These are phyloP conservation scores for Chrysosporium keratinophilum DNA, from an alignment of 2,329 filamentous ascomycete species.

Conservation along the genomic window DNA sequence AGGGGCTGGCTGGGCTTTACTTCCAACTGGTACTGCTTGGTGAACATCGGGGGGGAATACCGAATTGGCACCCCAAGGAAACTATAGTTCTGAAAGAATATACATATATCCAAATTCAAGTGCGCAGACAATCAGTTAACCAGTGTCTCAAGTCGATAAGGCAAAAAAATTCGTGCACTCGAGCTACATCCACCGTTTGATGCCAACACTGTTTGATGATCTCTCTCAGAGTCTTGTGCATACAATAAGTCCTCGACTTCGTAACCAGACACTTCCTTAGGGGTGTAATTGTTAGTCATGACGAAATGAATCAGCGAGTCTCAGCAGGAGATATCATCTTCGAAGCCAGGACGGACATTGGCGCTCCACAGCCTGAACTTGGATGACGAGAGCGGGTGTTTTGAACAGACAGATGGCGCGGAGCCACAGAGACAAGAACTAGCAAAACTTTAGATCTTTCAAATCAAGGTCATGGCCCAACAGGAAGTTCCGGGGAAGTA, in stretches of 20 bases:
- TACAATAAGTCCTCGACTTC: conserved; percentile 14
- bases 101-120: too few species aligned
- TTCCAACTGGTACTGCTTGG: too few species aligned
- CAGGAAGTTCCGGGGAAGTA: conserved; percentile 33
- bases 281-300: conserved; percentile 15
- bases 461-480: conserved; percentile 29
- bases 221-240: too few species aligned
- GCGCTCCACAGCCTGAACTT: background rate
- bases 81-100: too few species aligned
- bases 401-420: conserved; percentile 14
- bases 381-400: conserved; percentile 17
- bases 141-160: too few species aligned
- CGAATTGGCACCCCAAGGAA: too few species aligned
- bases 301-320: conserved; percentile 19
- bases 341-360: conserved; percentile 12
- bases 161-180: background rate
- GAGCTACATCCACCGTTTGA: conserved; percentile 15
- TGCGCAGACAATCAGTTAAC: too few species aligned
- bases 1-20: too few species aligned
- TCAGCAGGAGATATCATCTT: conserved; percentile 18
- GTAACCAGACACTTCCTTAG: conserved; percentile 17
- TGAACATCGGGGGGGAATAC: too few species aligned
- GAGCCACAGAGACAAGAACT: conserved; percentile 26
- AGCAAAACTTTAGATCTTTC: conserved; percentile 30
- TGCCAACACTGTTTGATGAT: conserved; percentile 19